Conservation (phyloP, 2,329 filamentous ascomycete genomes). For the Cladobotryum mycophilum region DNA sequence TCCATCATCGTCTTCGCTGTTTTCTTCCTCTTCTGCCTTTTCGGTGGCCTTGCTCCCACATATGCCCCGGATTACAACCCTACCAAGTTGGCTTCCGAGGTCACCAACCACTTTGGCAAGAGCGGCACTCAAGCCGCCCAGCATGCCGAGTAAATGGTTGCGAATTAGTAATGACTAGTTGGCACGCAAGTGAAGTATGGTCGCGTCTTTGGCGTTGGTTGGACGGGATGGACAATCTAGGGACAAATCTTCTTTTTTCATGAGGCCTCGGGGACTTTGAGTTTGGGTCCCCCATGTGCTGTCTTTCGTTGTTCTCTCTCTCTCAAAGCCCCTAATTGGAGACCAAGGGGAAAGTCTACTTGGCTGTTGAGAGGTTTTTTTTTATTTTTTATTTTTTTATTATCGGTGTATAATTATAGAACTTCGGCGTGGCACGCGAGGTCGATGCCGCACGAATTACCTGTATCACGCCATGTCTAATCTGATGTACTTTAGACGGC, state of each 20-base stretch:
- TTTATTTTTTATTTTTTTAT: conserved; percentile 9
- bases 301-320: conserved; percentile 20
- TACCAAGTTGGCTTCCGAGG: conserved; percentile 40
- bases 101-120: conserved; percentile 45
- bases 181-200: conserved; percentile 8
- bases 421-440: conserved; percentile 31
- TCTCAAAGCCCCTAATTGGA: conserved; percentile 23
- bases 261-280: conserved; percentile 17
- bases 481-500: conserved; percentile 37
- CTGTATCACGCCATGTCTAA: conserved; percentile 34
- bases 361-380: conserved; percentile 19
- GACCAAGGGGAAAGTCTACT: conserved; percentile 21
- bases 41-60: conserved; percentile 59
- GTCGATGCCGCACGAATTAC: conserved; percentile 25
- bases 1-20: conserved; percentile 60
- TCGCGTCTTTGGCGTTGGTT: conserved; percentile 15
- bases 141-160: conserved; percentile 6
- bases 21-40: conserved; percentile 61
- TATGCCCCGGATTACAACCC: conserved; percentile 52
- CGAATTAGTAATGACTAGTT: conserved; percentile 1
- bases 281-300: conserved; percentile 17
- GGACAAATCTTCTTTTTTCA: conserved; percentile 15
- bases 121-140: conserved; percentile 11
- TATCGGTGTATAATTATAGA: conserved; percentile 32
- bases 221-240: conserved; percentile 27